Conservation (phyloP, 2,329 filamentous ascomycete genomes). For the Podosphaera aphanis region DNA sequence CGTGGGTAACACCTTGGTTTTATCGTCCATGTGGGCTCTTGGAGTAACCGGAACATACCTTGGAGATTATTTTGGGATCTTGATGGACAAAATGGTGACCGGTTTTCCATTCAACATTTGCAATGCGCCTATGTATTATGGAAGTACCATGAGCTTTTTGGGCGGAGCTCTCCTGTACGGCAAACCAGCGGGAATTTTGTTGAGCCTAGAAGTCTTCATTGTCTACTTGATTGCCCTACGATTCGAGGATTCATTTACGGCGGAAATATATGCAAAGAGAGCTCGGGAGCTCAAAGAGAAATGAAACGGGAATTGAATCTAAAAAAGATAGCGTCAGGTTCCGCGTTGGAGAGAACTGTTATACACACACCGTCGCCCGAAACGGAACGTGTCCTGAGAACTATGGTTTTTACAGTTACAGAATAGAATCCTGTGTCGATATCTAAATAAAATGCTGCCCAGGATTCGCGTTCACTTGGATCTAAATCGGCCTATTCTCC, state of each 20-base stretch:
- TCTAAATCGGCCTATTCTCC: no score
- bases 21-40: conserved; percentile 75
- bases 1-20: conserved; percentile 59
- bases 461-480: no score
- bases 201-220: conserved; percentile 51
- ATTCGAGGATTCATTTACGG: conserved; percentile 89
- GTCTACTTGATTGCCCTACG: conserved; percentile 61
- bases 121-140: conserved; percentile 87
- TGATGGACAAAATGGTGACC: conserved; percentile 87
- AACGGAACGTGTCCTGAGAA: no score
- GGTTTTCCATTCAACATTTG: conserved; percentile 91
- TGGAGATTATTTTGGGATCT: conserved; percentile 94
- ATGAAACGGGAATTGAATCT: conserved; percentile 3
- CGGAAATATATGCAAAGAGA: conserved; percentile 74
- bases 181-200: conserved; percentile 61
- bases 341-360: no score
- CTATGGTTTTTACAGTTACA: no score
- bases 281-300: conserved; percentile 28
- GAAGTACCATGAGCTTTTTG: conserved; percentile 76
- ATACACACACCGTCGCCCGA: no score
- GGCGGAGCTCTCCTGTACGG: conserved; percentile 66
- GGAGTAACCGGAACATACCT: conserved; percentile 91
- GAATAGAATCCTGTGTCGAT: no score
- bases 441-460: no score
- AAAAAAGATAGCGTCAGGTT: no score